Evolutionary conservation across 2,329 filamentous ascomycete genomes (phyloP), one percentile per base, ranked within the genome.

Genomic region (Aureobasidium sp.): DNA sequence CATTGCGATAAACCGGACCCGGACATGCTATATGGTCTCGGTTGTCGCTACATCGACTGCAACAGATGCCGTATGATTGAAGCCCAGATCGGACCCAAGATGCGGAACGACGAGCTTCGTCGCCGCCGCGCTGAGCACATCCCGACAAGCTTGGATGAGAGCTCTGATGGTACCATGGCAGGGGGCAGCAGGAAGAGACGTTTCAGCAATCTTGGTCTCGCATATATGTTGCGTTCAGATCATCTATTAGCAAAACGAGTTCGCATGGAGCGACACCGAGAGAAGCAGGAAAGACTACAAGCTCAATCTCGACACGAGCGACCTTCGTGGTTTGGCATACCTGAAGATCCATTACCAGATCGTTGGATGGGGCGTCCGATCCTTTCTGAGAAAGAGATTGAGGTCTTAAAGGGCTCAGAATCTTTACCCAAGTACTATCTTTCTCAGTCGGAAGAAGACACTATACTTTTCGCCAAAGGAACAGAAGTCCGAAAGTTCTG

Each of bases 321-420:
- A 20, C 56, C 43, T 1, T 31, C 43, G n/a, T 60, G 56, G 56
- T 60, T 48, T 13, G 43, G 56, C 6, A 50, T n/a, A 23, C 43
- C 33, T 8, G n/a, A 60, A 11, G 56, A 60, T 50, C 56, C 56
- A n/a, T 33, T 48, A 10, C 43, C 56, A n/a, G 56, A 60, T 25
- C 16, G 47, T 7, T 60, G 56, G 56, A 60, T 60, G 56, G 56
- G 56, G 2, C 56, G 56, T 38, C 56, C 56, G 10, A n/a, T 50
- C n/a, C 56, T 60, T 7, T 25, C 43, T 9, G 56, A 29, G 7
- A 33, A 29, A 11, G 45, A 50, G 9, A 60, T 60, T 10, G 9
- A n/a, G 1, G 29, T 27, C 2, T 15, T 60, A 16, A 60, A 60
- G 23, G 15, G 11, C 5, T 1, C 9, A 13, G 23, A 36, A 2